Evolutionary conservation across 345 rosid genomes (phyloP).

Genomic region (Lumnitzera racemosa): DNA sequence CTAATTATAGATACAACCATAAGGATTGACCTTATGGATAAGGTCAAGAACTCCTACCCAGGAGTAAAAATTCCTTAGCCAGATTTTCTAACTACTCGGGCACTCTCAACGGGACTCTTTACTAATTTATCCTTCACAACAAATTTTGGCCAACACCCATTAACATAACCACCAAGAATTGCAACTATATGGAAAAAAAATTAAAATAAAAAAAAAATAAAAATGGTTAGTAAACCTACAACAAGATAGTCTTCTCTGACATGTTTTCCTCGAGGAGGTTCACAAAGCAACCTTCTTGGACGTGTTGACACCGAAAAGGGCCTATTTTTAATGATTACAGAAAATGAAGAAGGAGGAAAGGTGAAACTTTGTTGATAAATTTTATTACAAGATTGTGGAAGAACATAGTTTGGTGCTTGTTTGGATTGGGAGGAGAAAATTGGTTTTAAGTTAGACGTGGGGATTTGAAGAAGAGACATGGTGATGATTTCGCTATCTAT

Average conservation of each 20-base stretch:
- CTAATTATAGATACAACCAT: too few species aligned
- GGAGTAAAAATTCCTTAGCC: too few species aligned
- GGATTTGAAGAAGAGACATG: too few species aligned
- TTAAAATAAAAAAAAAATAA: not conserved
- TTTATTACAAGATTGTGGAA: constrained; percentile 7
- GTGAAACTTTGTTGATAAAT: constrained; percentile 18
- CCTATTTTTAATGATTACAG: constrained; percentile 9
- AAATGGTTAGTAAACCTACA: constrained; percentile 31
- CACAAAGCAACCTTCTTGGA: constrained; percentile 57
- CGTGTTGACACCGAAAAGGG: constrained; percentile 39
- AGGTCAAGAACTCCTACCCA: too few species aligned
- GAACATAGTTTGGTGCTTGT: too few species aligned
- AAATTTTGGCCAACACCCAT: not conserved
- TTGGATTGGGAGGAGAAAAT: too few species aligned
- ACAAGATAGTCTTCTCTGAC: constrained; percentile 84
- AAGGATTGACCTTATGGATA: too few species aligned
- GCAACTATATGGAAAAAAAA: not conserved
- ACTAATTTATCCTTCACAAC: too few species aligned
- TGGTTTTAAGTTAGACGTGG: too few species aligned
- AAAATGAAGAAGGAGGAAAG: constrained; percentile 17
- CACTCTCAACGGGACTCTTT: too few species aligned
- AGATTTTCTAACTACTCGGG: too few species aligned
- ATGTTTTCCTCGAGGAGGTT: constrained; percentile 69
- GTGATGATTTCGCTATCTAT: too few species aligned
- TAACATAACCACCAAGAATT: not conserved